Evolutionary conservation across 192 early-diverging fungal species (phyloP), one percentile per base, ranked within the genome.

Genomic region (Thoreauomyces humboldtii): DNA sequence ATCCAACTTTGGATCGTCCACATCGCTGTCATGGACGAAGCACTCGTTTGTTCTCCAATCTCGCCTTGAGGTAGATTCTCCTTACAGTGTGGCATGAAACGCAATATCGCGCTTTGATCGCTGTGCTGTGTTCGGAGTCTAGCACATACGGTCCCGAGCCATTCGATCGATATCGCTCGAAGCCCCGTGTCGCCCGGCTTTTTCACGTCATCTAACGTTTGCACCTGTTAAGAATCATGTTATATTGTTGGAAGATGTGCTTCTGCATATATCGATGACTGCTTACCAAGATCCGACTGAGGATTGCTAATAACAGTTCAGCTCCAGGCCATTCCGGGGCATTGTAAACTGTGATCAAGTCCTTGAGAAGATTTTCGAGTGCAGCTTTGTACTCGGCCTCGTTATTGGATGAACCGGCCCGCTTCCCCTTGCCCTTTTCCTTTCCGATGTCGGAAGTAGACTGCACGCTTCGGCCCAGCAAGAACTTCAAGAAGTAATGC

Each of bases 301-400:
- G 87, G 9, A 89, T 66, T 25, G 81, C 69, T 4, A 91, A 55
- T 42, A 88, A 80, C 14, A 91, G 61, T 50, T 92, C 91, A 0
- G 95, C 90, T 5, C 79, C 87, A 0, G 95, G 95, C 95, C 95
- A 97, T 37, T 95, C 92, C 2, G 93, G 92, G 15, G 88, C 86
- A 19, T 86, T 82, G 35, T 93, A 70, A 1, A 93, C 81, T 2
- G 69, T 63, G 29, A 93, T 60, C 0, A 89, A 70, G 73, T 97
- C 92, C 14, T 83, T 73, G 27, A 95, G 64, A 37, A 95, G 72
- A 32, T 75, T 72, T 29, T 94, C 90, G 15, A 97, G 60, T 11
- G 92, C 68, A 0, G 66, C 63, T 24, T 85, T 76, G 67, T 94
- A 95, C 36, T 93, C 93, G 0, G 77, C 75, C 22, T 89, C 91